Evolutionary conservation across 306 rosid species (phyloP), one percentile per base, ranked within the genome.

Genomic region (Malus orientalis): DNA sequence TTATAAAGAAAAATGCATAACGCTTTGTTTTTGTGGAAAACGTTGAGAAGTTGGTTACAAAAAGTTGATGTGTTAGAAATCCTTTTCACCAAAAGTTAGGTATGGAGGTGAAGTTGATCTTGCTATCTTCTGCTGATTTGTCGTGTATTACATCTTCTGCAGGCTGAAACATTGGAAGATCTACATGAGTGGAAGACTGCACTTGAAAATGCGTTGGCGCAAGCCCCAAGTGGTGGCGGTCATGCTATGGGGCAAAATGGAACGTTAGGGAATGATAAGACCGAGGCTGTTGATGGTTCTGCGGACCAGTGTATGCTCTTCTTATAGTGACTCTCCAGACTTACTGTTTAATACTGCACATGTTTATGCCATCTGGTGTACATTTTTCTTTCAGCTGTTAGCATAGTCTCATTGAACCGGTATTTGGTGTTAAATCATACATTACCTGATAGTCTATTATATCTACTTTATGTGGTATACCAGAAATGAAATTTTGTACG

Each of bases 101-200:
- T 19, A 38, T 36, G 75, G 47, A 71, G 57, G 66, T 32, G 42
- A 32, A 11, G 67, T 30, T 51, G 67, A 13, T 33, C 82, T 12
- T 42, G 27, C 74, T 42, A 47, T 77, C 36, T 79, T 51, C 81
- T 54, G 69, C 84, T 81, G 79, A 77, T 53, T 12, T 80, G 15
- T 81, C 7, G 60, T 65, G 72, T 81, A 60, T 80, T 85, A 70
- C 67, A 13, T 71, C 66, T 76, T 78, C 47, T 76, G 74, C 85
- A 96, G 99, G 98, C 99, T 81, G 99, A 96, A 88, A 92, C 96
- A 42, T 73, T 65, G 6, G 97, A 96, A 65, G 99, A 96, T 82
- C 85, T 96, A 75, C 83, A 89, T 51, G 98, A 93, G 85, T 96
- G 99, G 99, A 96, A 96, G 86, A 82, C 83, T 13, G 99, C 99